Conservation (phyloP, 164 flowering plant species). For the Annona cherimola region DNA sequence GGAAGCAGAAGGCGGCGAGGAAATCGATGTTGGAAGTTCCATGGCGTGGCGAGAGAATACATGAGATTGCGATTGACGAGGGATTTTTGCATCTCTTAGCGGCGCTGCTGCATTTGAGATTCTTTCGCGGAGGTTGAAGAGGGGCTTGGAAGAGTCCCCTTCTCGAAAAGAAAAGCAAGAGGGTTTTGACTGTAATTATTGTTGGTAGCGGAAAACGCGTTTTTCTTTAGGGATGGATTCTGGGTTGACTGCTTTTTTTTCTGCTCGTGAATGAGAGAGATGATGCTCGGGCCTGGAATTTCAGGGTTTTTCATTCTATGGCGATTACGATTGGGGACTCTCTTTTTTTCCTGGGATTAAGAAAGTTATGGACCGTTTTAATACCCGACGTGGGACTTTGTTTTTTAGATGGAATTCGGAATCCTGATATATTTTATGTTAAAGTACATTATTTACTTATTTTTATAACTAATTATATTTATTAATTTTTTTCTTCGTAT, state of each 20-base stretch:
- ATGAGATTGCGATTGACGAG: neutral
- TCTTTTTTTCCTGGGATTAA: no score
- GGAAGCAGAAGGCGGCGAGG: neutral
- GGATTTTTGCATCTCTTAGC: conserved; percentile 5
- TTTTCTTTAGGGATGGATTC: conserved; percentile 6
- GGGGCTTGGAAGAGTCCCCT: neutral
- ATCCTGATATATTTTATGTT: no score
- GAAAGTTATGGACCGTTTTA: no score
- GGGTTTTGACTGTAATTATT: conserved; percentile 11
- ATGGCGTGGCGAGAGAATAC: conserved; percentile 1
- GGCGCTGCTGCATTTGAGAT: conserved; percentile 3
- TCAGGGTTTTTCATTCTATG: no score
- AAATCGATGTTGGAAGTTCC: conserved; percentile 3
- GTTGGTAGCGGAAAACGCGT: conserved; percentile 3
- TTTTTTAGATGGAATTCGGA: no score
- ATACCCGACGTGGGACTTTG: no score
- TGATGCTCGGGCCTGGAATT: neutral
- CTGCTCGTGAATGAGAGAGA: neutral
- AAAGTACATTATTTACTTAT: no score
- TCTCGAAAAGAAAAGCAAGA: neutral
- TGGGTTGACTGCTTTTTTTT: conserved; percentile 7
- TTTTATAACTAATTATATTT: no score
- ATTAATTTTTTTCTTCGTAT: no score
- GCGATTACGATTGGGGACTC: no score
- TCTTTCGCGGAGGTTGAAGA: neutral